A percentile compares a stretch with the other conserved stretches of the same genome.
Evolutionary conservation across 163 green algal genomes (phyloP).

Genomic region (Scenedesmus sp.): DNA sequence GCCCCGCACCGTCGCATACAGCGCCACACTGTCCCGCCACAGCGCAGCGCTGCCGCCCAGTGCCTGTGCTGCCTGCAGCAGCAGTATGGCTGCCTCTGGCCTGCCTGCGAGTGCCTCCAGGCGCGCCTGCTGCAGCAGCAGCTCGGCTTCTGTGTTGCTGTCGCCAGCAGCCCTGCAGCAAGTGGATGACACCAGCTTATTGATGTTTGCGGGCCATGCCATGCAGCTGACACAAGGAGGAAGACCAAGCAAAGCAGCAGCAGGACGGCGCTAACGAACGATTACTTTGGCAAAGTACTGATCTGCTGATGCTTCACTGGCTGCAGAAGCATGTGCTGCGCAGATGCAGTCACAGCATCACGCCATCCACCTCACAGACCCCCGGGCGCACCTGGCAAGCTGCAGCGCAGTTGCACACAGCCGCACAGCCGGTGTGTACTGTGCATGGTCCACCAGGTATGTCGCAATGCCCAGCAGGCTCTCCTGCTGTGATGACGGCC

Average conservation of each 20-base stretch:
- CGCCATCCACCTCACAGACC: background rate
- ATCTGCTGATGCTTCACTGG: background rate
- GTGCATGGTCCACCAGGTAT: conserved; percentile 16
- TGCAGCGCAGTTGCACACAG: conserved; percentile 19
- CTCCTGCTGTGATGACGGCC: background rate
- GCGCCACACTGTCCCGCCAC: conserved; percentile 42
- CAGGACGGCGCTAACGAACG: too few species aligned
- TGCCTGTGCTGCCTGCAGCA: conserved; percentile 32
- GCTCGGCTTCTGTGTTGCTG: background rate
- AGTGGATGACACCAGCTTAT: background rate
- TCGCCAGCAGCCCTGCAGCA: conserved; percentile 36
- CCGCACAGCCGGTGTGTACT: conserved; percentile 19
- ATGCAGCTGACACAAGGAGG: background rate
- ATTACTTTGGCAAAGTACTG: too few species aligned
- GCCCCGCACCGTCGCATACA: conserved; percentile 36
- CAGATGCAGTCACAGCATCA: background rate
- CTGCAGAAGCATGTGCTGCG: background rate
- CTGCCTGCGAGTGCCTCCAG: background rate
- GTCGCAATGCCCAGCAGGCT: conserved; percentile 1
- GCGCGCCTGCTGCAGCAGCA: conserved; percentile 40
- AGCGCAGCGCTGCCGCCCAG: conserved; percentile 7
- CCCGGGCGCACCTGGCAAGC: background rate
- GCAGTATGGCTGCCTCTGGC: conserved; percentile 1
- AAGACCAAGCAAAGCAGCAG: background rate
- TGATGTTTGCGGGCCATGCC: background rate